Base-by-base conservation (phyloP, 2,329 filamentous ascomycete species). In the Trichoderma brevicompactum region DNA sequence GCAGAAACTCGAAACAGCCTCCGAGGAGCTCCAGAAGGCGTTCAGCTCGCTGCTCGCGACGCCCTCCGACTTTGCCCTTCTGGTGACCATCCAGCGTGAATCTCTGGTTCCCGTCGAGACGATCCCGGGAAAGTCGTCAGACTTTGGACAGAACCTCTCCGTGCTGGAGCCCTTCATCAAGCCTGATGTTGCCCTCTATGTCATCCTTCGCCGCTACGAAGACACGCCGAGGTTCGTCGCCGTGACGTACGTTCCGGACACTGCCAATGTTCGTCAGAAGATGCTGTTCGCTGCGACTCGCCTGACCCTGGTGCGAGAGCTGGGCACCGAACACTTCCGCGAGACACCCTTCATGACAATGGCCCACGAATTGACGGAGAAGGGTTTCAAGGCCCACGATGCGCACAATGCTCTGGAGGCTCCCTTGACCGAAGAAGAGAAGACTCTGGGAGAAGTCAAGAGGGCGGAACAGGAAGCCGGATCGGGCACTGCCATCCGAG, bases 281-380 rank as follows among this genome's bases (percentile, higher is more conserved):
- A 95, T 92, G 89, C 85, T 95, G 23, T 94, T 94, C 76, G 91
- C 92, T 6, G 86, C 88, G 28, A 94, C 92, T 34, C 85, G 91
- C 9, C 81, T 94, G 71, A 91, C 91, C 0, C 83, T 95, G 1
- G 85, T 89, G 56, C 85, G 91, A 48, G 91, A 94, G 78, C 82
- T 95, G 9, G 92, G 92, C 52, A 85, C 87, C 62, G 91, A 95
- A 75, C 84, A 92, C 72, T 94, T 95, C 78, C 81, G 89, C 59
- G 90, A 94, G 75, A 90, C 86, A 28, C 82, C 94, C 48, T 92
- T 94, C 74, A 86, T 85, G 10, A 94, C 90, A 1, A 85, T 83
- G 46, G 80, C 87, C 28, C 84, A 87, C 19, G 92, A 95, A 78
- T 79, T 95, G 68, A 92, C 82, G 7, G 80, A 83, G 12, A 80